Base-by-base conservation (phyloP, 768 basidiomycete species). In the Calocera cornea region DNA sequence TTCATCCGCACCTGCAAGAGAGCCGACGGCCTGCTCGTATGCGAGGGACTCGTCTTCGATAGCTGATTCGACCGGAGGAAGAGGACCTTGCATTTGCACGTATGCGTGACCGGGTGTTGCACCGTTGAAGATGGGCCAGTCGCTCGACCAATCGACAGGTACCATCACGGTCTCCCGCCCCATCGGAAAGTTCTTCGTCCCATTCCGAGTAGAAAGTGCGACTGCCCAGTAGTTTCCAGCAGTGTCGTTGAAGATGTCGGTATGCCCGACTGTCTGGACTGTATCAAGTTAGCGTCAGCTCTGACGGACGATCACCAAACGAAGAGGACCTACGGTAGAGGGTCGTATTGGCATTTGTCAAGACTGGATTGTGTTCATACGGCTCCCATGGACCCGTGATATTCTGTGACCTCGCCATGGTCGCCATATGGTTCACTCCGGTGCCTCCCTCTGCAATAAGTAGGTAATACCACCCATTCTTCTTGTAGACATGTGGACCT, bases 201-300 rank as follows among this genome's bases (percentile, higher is more conserved):
- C 54, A 33, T 60, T 60, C 7, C 67, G 27, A 63, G 73, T 72
- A 33, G 69, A 72, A 3, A 76, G 70, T 36, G 72, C 71, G 36
- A 73, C 71, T 8, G 69, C 68, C 68, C 72, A 76, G 76, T 77
- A 78, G 41, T 75, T 73, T 0, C 77, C 78, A 10, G 69, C 66
- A 0, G 64, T 70, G 63, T 78, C 77, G 64, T 77, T 73, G 65
- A 79, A 74, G 1, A 79, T 41, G 68, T 79, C 79, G 22, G 77
- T 73, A 68, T 80, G 79, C 1, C 79, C 79, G 8, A 79, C 77
- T 2, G 78, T 77, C 69, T 77, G 76, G 44, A 79, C 76, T 41
- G 70, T 66, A 36, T 65, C 41, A 60, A 27, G 31, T n/a, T 24
- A n/a, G 36, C 19, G 54, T 60, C 2, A 60, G 54, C 44, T 19